These are phyloP conservation scores for Hypholoma sublateritium DNA, from an alignment of 768 basidiomycete genomes.

Conservation along the genomic window DNA sequence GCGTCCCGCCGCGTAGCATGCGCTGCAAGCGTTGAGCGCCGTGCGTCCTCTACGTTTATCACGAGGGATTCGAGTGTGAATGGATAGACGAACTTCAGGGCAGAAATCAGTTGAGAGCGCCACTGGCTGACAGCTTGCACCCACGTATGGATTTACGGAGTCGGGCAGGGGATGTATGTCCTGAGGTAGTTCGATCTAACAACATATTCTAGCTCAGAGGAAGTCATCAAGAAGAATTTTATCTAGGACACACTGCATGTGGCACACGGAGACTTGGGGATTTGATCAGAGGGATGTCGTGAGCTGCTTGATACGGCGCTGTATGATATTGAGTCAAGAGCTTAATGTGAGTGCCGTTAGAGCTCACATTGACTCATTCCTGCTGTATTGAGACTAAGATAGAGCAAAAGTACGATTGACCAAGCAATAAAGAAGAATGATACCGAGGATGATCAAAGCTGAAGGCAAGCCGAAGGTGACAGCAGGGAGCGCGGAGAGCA, in stretches of 20 bases:
- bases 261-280: constrained; percentile 90
- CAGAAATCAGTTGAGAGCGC: not conserved
- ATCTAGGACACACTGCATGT: constrained; percentile 52
- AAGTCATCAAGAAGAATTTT: not conserved
- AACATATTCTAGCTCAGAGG: constrained; percentile 1
- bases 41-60: constrained; percentile 71
- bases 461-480: not conserved
- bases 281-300: constrained; percentile 84
- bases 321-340: constrained; percentile 5
- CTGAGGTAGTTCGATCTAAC: constrained; percentile 78
- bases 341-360: not conserved
- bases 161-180: constrained; percentile 96
- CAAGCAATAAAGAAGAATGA: too few relatives aligned
- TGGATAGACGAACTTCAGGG: constrained; percentile 86
- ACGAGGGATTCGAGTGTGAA: constrained; percentile 91
- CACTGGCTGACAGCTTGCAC: constrained; percentile 9
- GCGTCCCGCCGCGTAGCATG: constrained; percentile 68
- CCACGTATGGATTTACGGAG: constrained; percentile 84
- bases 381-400: too few relatives aligned
- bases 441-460: too few relatives aligned
- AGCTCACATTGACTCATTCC: constrained; percentile 13
- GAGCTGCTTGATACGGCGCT: constrained; percentile 79
- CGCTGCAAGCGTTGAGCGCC: constrained; percentile 63
- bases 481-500: too few relatives aligned
- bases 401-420: too few relatives aligned